Percentiles rank a stretch among this genome's conserved stretches.
Evolutionary conservation across 2,329 filamentous ascomycete species (phyloP).

Genomic region (Microdochium bolleyi): DNA sequence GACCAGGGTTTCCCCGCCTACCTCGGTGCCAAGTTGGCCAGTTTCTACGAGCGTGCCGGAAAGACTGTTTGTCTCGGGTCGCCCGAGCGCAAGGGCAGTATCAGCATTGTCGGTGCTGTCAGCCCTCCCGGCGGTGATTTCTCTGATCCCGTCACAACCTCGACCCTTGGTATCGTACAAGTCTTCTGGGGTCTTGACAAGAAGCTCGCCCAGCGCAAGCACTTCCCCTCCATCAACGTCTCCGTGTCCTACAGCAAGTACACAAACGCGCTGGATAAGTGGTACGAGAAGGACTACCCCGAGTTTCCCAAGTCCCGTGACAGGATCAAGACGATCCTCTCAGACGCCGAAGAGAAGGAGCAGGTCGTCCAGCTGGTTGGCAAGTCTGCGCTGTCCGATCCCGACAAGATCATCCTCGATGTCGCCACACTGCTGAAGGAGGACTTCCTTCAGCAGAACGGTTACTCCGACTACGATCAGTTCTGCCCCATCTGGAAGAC

Average conservation of each 20-base stretch:
- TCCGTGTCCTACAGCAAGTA: conserved; percentile 95
- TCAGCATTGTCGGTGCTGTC: conserved; percentile 96
- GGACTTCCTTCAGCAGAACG: conserved; percentile 98
- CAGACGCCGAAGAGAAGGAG: conserved; percentile 93
- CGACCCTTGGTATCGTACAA: conserved; percentile 93
- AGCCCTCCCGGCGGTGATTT: conserved; percentile 98
- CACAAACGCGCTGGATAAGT: conserved; percentile 78
- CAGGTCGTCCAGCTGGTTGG: conserved; percentile 98
- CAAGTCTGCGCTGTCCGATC: conserved; percentile 91
- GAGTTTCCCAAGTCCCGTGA: conserved; percentile 92
- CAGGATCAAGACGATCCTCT: conserved; percentile 86
- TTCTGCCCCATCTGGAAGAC: conserved; percentile 99
- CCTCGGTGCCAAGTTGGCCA: conserved; percentile 90
- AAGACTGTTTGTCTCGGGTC: conserved; percentile 79
- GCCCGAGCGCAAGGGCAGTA: conserved; percentile 80
- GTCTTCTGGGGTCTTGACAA: conserved; percentile 99
- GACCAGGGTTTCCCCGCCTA: conserved; percentile 99
- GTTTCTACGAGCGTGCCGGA: conserved; percentile 98
- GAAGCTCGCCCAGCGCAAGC: conserved; percentile 97
- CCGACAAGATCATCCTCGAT: conserved; percentile 97
- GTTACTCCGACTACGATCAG: conserved; percentile 97
- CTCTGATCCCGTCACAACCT: conserved; percentile 92
- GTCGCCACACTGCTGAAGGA: conserved; percentile 90
- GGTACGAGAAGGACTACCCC: conserved; percentile 86
- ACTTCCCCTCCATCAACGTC: conserved; percentile 98